Conservation (phyloP, 306 rosid genomes). For the Sesbania bispinosa region DNA sequence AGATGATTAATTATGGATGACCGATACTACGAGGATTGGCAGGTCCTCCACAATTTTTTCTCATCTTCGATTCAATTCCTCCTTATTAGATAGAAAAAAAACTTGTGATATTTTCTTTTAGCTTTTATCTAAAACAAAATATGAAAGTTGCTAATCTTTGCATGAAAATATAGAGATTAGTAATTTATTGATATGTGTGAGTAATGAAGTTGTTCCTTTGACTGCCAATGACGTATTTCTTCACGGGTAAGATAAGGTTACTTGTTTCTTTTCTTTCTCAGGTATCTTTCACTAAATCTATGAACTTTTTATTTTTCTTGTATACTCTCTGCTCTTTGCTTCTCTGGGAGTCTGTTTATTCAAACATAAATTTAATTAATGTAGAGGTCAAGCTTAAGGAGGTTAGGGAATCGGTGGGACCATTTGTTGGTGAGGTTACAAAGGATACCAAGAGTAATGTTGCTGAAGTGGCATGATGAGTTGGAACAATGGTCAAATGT, state of each 20-base stretch:
- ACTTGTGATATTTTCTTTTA: too few species aligned
- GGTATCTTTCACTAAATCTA: slow-evolving; percentile 40
- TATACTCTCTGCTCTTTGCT: slow-evolving; percentile 16
- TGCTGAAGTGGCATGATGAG: slow-evolving; percentile 68
- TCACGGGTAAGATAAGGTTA: slow-evolving; percentile 92
- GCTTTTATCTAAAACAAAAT: too few species aligned
- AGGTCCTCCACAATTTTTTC: too few species aligned
- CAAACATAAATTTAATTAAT: slow-evolving; percentile 25
- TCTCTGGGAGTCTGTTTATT: neutral
- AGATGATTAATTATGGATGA: too few species aligned
- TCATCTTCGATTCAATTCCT: too few species aligned
- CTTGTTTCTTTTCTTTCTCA: slow-evolving; percentile 83
- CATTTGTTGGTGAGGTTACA: slow-evolving; percentile 83
- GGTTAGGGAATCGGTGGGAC: slow-evolving; percentile 86
- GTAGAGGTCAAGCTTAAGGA: slow-evolving; percentile 84
- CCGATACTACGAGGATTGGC: too few species aligned
- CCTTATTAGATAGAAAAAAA: too few species aligned
- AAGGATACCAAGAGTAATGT: slow-evolving; percentile 90
- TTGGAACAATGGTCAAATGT: slow-evolving; percentile 72
- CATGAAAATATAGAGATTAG: too few species aligned
- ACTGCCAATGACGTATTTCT: too few species aligned
- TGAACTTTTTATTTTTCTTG: neutral
- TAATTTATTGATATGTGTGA: too few species aligned
- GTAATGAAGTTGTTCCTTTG: too few species aligned
- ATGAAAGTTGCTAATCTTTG: too few species aligned